phyloP scores from a whole-genome alignment of 2,329 filamentous ascomycete species.

The Talaromyces sp. region DNA sequence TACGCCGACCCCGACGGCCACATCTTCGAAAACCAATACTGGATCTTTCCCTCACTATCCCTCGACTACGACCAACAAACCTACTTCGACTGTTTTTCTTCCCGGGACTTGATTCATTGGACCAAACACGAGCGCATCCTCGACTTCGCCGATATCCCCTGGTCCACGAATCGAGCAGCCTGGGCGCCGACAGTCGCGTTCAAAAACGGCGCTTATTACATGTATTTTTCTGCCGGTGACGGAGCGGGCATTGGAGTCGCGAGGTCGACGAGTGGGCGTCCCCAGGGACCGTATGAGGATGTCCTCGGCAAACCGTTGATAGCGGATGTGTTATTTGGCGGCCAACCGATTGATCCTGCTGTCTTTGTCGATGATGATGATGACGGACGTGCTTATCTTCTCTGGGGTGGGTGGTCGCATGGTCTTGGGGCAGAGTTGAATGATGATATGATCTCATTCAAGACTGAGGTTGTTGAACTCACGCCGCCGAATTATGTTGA shows the following conservation, averaged over 20 bases:
- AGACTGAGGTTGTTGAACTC: conserved; percentile 43
- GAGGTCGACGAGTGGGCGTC: conserved; percentile 30
- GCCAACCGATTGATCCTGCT: conserved; percentile 47
- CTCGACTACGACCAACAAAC: conserved; percentile 44
- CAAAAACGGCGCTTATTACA: conserved; percentile 44
- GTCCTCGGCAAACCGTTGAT: conserved; percentile 41
- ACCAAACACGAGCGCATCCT: conserved; percentile 45
- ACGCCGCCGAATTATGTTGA: conserved; percentile 46
- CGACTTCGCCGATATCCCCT: conserved; percentile 36
- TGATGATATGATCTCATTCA: conserved; percentile 43
- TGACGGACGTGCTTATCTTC: conserved; percentile 39
- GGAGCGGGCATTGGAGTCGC: conserved; percentile 43
- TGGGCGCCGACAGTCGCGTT: conserved; percentile 47
- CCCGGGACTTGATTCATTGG: conserved; percentile 46
- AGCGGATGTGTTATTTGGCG: conserved; percentile 42
- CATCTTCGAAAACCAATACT: conserved; percentile 44
- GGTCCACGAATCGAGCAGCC: conserved; percentile 42
- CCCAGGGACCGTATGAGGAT: conserved; percentile 38
- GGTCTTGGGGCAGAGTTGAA: conserved; percentile 42
- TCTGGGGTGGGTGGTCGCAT: conserved; percentile 43
- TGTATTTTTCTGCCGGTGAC: conserved; percentile 50
- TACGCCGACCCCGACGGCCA: conserved; percentile 50
- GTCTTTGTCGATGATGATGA: conserved; percentile 43
- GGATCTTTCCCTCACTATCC: conserved; percentile 48
- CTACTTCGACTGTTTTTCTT: conserved; percentile 50